These are phyloP conservation scores for Lentinula aciculospora DNA, from an alignment of 768 basidiomycete species.

Conservation along the genomic window DNA sequence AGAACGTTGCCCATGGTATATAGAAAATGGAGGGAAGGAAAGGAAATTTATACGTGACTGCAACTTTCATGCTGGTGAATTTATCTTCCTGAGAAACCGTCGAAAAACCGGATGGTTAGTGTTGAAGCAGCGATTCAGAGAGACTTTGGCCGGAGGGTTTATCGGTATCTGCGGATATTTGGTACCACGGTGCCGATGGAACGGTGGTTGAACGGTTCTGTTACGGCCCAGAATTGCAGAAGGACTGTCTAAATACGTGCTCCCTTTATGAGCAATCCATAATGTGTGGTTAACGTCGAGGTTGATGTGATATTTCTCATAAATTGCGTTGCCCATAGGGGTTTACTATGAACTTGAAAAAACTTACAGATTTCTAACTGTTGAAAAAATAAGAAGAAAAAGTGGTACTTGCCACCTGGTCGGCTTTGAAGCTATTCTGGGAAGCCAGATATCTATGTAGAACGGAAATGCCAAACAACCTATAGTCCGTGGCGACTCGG, in stretches of 20 bases:
- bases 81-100: not conserved
- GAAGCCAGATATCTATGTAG: too few species aligned
- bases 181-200: not conserved
- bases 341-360: too few species aligned
- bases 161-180: constrained; percentile 1
- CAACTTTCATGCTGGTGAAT: not conserved
- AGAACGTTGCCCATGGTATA: constrained; percentile 18
- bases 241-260: not conserved
- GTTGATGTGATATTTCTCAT: too few species aligned
- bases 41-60: not conserved
- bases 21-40: not conserved
- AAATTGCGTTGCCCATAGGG: too few species aligned
- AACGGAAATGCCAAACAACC: too few species aligned
- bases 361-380: too few species aligned
- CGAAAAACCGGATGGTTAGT: not conserved
- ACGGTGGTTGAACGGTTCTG: not conserved
- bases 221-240: not conserved
- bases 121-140: not conserved
- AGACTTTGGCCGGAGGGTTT: not conserved
- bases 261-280: too few species aligned
- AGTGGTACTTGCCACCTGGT: too few species aligned
- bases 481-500: too few species aligned
- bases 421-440: too few species aligned
- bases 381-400: too few species aligned
- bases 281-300: not conserved